Base-by-base conservation (phyloP, 129 eudicot genomes). In the Saussurea involucrata region DNA sequence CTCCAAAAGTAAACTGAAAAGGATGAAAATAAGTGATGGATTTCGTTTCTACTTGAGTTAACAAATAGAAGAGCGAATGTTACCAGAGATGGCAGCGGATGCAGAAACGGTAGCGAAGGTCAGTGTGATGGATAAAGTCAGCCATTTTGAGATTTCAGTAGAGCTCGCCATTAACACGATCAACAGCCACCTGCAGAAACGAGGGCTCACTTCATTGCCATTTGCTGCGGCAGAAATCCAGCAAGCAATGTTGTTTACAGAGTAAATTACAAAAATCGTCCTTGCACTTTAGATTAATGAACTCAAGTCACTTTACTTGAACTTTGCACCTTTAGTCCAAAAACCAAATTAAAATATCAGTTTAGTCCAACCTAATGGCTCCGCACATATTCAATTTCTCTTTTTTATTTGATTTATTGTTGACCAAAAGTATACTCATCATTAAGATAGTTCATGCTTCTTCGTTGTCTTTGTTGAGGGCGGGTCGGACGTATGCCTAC, bases 1-100 rank as follows among this genome's bases (percentile, higher is more conserved):
- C 85, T 86, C 91, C 90, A 86, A 0, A 78, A 78, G 73, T 72
- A 82, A 71, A 83, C 92, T 90, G 83, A 77, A 58, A 63, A 0
- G 24, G 24, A 72, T 32, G 0, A 34, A 36, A 18, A 74, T 1
- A n/a, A n/a, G n/a, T 8, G 55, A 69, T 60, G 29, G 49, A 27
- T 2, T n/a, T 27, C n/a, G 25, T 63, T 0, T 8, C 8, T 72
- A 53, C 11, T 32, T 17, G 68, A 61, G 24, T 42, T 27, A 17
- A 24, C 33, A 64, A 63, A 24, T 8, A 69, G 4, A 24, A 27
- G 55, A 29, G 36, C 21, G 24, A 21, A 24, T 8, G 65, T 65
- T 75, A 82, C 93, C 78, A 20, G 87, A 78, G 68, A 87, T 70
- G 72, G 83, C 85, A 7, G 81, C 58, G 49, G 86, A 81, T 24